Conservation (phyloP, 2,329 filamentous ascomycete species). For the Sporothrix pallida region DNA sequence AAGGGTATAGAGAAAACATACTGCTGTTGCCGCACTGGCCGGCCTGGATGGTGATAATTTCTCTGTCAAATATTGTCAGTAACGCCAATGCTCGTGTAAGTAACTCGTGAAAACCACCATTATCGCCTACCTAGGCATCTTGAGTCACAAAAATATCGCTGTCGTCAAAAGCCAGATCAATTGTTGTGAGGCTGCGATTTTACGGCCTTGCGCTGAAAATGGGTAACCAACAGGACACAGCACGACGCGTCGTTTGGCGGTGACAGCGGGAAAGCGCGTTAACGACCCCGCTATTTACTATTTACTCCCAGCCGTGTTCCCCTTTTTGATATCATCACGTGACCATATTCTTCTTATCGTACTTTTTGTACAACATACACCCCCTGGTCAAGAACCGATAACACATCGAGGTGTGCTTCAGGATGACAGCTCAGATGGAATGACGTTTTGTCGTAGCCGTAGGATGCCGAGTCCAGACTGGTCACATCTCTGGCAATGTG, state of each 20-base stretch:
- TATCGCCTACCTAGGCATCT: conserved; percentile 46
- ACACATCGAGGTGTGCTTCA: conserved; percentile 1
- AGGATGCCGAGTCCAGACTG: not conserved
- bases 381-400: not conserved
- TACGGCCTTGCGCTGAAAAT: not conserved
- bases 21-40: conserved; percentile 99
- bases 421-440: conserved; percentile 5
- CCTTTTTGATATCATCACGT: conserved; percentile 6
- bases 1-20: conserved; percentile 56
- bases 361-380: too few species aligned
- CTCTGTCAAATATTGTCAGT: conserved; percentile 58
- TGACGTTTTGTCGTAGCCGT: conserved; percentile 9
- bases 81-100: not conserved
- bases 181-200: conserved; percentile 27
- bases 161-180: conserved; percentile 10
- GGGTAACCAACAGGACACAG: not conserved
- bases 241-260: conserved; percentile 27
- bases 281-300: conserved; percentile 31
- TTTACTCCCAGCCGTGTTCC: conserved; percentile 3
- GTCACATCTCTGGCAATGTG: not conserved
- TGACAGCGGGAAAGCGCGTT: conserved; percentile 25
- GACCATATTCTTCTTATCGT: not conserved
- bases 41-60: conserved; percentile 99
- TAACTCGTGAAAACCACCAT: not conserved
- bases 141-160: not conserved